Evolutionary conservation across 257 asterid species (phyloP).

Genomic region (Datura wrightii): DNA sequence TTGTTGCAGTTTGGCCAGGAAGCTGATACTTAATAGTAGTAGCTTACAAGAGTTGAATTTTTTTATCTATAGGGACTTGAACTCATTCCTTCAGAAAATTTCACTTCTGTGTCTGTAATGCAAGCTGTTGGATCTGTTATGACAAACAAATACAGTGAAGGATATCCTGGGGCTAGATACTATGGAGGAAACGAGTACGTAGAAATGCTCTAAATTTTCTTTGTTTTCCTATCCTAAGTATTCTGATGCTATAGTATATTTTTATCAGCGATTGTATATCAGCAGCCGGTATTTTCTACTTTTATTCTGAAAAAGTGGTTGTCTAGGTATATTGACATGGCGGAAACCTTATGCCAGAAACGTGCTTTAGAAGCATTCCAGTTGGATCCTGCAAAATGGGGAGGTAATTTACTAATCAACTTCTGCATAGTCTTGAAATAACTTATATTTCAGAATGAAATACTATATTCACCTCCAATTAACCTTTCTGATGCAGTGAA

Average conservation of each 20-base stretch:
- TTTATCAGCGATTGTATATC: background rate
- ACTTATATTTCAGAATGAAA: background rate
- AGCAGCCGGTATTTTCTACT: background rate
- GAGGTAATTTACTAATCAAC: slow-evolving; percentile 57
- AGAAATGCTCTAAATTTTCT: background rate
- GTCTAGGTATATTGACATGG: slow-evolving; percentile 93
- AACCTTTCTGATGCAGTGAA: slow-evolving; percentile 60
- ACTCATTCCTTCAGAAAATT: slow-evolving; percentile 91
- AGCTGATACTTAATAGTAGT: background rate
- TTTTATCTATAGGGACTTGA: slow-evolving; percentile 67
- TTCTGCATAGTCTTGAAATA: background rate
- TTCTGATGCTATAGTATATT: background rate
- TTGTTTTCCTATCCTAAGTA: background rate
- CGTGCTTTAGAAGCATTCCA: slow-evolving; percentile 83
- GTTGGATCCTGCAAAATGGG: slow-evolving; percentile 94
- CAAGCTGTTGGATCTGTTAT: slow-evolving; percentile 97
- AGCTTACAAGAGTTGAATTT: background rate
- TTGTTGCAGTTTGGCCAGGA: background rate
- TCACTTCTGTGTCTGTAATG: slow-evolving; percentile 88
- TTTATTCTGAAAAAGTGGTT: slow-evolving; percentile 6
- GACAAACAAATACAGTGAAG: slow-evolving; percentile 96
- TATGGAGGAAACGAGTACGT: slow-evolving; percentile 95
- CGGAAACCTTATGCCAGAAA: slow-evolving; percentile 88
- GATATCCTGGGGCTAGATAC: slow-evolving; percentile 97
- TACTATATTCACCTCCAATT: background rate